These are phyloP conservation scores for Calocera cornea DNA, from an alignment of 768 basidiomycete species.

Conservation along the genomic window DNA sequence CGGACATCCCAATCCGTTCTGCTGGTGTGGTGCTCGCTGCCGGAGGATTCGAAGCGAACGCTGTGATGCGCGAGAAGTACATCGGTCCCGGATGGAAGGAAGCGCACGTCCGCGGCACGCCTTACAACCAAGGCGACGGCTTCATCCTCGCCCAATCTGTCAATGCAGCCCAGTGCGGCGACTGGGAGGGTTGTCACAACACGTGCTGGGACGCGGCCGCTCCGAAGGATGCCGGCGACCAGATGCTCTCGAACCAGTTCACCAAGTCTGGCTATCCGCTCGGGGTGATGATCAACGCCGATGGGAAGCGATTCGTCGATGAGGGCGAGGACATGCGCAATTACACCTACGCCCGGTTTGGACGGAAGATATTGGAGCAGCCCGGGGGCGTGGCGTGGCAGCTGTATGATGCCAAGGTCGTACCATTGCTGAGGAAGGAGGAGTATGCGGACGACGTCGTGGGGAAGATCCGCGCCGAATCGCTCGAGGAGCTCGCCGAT, in stretches of 20 bases:
- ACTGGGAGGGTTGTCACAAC: constrained; percentile 58
- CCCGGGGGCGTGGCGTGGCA: constrained; percentile 51
- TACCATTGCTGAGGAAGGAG: constrained; percentile 38
- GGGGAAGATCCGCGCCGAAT: constrained; percentile 38
- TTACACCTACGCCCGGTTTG: constrained; percentile 60
- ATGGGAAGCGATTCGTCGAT: constrained; percentile 50
- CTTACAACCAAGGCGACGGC: constrained; percentile 57
- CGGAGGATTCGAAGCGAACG: constrained; percentile 52
- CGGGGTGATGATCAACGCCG: constrained; percentile 51
- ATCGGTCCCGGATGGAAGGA: constrained; percentile 46
- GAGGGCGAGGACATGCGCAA: constrained; percentile 61
- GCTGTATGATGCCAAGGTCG: constrained; percentile 42
- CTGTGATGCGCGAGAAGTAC: constrained; percentile 37
- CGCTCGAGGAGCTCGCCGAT: constrained; percentile 36
- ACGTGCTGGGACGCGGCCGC: constrained; percentile 61
- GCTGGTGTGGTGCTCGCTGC: constrained; percentile 46
- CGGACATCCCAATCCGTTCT: constrained; percentile 27
- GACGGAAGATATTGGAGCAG: constrained; percentile 43
- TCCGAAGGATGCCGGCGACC: constrained; percentile 36
- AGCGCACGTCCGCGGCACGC: constrained; percentile 57
- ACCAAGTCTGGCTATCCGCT: constrained; percentile 64
- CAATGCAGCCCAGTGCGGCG: constrained; percentile 35
- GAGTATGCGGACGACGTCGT: constrained; percentile 53
- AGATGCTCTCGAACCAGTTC: constrained; percentile 50
- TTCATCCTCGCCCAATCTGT: constrained; percentile 31